These are phyloP conservation scores for Hygrocybe punicea DNA, from an alignment of 768 basidiomycete genomes.

Conservation along the genomic window DNA sequence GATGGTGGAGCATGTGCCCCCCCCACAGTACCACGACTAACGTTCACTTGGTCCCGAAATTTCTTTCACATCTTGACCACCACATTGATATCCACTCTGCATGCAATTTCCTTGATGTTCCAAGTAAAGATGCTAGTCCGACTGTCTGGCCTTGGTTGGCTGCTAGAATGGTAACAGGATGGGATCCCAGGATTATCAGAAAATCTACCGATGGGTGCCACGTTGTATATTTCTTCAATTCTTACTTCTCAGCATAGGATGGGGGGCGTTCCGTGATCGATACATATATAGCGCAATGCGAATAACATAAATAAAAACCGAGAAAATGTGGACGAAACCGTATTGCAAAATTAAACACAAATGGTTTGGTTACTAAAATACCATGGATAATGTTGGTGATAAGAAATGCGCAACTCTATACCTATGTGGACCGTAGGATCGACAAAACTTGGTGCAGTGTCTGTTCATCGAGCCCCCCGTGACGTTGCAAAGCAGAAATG, in stretches of 20 bases:
- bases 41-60: too few species aligned
- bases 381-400: background rate
- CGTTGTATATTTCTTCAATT: too few species aligned
- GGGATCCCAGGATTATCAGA: background rate
- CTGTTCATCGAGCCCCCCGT: conserved; percentile 43
- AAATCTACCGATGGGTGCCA: too few species aligned
- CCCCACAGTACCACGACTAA: too few species aligned
- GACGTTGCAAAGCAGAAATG: conserved; percentile 35
- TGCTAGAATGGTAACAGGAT: too few species aligned
- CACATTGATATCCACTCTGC: too few species aligned
- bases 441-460: conserved; percentile 45
- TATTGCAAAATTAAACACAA: background rate
- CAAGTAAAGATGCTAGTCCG: background rate
- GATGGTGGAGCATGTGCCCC: too few species aligned
- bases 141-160: too few species aligned
- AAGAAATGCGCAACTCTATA: background rate
- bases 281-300: background rate
- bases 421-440: conserved; percentile 19
- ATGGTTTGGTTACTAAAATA: background rate
- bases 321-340: background rate
- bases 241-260: too few species aligned
- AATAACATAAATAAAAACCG: background rate
- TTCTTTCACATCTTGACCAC: too few species aligned
- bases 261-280: too few species aligned
- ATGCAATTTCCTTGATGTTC: too few species aligned